Evolutionary conservation across 352 stramenopile genomes (phyloP), one percentile per base, ranked within the genome.

Genomic region (Pilasporangium apinafurcum): DNA sequence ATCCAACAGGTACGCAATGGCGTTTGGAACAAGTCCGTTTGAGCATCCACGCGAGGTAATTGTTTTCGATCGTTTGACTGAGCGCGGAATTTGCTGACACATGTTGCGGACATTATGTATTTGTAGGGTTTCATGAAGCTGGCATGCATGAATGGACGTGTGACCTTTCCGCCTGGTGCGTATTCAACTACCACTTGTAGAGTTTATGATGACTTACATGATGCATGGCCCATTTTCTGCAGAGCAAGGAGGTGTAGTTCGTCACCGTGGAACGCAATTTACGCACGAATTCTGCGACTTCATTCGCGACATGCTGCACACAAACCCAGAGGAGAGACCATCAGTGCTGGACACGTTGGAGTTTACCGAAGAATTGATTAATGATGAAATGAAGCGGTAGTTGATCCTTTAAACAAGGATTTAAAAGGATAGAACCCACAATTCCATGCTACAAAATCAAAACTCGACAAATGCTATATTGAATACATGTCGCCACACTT

Each of bases 261-360:
- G 66, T 35, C 62, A 90, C 35, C 73, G 78, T 16, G 81, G 65
- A 21, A 71, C 72, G 37, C 55, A 73, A 31, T 93, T 83, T 59
- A 77, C 79, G 24, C 48, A 55, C 49, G 82, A 93, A 47, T 93
- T 93, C 38, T 92, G 79, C 50, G 79, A 93, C 28, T 93, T 93
- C 27, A 90, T 93, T 32, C 76, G 76, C 5, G 79, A 92, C 34
- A 93, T 93, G 82, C 68, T 93, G 30, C 79, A 89, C 36, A 76
- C 69, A 24, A 88, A 90, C 48, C 74, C 82, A 4, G 74, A 90
- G 28, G 80, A 93, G 54, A 68, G 82, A 1, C 80, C 79, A 20
- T 88, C 79, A 5, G 65, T 89, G 13, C 52, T 88, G 36, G 80
- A 93, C 37, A 75, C 80, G 7, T 59, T 93, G 25, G 80, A 92